Evolutionary conservation across 495 filamentous ascomycete genomes (phyloP), one percentile per base, ranked within the genome.

Genomic region (Aspergillus biplanus): DNA sequence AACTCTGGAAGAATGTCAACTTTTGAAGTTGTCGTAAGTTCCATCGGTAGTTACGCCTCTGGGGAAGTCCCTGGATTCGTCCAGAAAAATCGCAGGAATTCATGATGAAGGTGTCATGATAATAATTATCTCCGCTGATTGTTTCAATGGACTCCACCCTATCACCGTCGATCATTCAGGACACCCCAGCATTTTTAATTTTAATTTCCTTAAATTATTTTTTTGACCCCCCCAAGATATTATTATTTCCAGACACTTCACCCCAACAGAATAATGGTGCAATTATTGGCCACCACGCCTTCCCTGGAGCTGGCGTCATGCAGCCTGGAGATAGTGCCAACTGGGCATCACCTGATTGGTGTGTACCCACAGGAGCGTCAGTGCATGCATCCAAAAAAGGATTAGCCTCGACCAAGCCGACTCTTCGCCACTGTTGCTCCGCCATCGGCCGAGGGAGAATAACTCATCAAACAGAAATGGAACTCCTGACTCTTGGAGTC

Each of bases 291-390:
- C 35, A 75, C 73, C 69, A 77, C 73, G 60, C 68, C 53, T 56
- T 57, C 33, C 52, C 55, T 61, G 49, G 65, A 39, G 65, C 72
- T 77, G 69, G 72, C 76, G 73, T 79, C 73, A 79, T 76, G 75
- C 72, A 75, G 33, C 54, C 64, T 70, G 69, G 60, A 69, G 70
- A 73, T 77, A 76, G 75, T 75, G 69, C 69, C 61, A 57, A 65
- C 48, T 54, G 42, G 34, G 27, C 34, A n/a, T 33, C 47, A 42
- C 13, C 35, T 76, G 59, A 75, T 77, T 76, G 72, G 75, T 15
- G 11, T 21, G 33, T 63, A 46, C 55, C 70, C 64, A 35, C 66
- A 65, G 56, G 66, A 66, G 72, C 65, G 64, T 56, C 70, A 72
- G 74, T 67, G 66, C 71, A 69, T 61, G 62, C 52, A 48, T 48